Base-by-base conservation (phyloP, 2,329 filamentous ascomycete species). In the Penicillium sp. region DNA sequence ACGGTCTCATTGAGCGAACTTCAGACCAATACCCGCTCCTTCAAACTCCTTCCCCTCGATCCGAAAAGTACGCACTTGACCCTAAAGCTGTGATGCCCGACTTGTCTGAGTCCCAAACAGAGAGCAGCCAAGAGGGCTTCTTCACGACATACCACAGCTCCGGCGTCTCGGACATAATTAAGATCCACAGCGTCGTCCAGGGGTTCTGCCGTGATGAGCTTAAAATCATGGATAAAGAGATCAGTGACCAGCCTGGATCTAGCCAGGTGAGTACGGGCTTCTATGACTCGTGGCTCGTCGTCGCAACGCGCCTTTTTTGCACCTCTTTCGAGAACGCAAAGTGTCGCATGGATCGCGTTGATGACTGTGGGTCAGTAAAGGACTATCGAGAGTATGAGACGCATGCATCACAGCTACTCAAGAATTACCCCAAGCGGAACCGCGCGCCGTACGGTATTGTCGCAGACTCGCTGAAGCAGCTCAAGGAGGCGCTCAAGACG, bases 371-470 rank as follows among this genome's bases (percentile, higher is more conserved):
- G 11, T 73, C 81, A 9, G 76, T 81, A 7, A 78, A 78, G 21
- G 81, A 83, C 60, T 81, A 80, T 65, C 76, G 80, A 30, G 81
- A 83, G 60, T 83, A 81, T 64, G 75, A 81, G 58, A 81, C 78
- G 1, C 81, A 83, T 59, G 79, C 76, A 5, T 76, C 76, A 11
- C 69, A 73, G 13, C 66, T 83, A 15, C 70, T 73, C 60, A 75
- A 75, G 38, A 74, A 79, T 54, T 81, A 76, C 54, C 75, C 77
- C 17, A 75, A 76, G 59, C 75, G 70, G 47, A 62, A 41, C 15
- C 9, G 35, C 5, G 35, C 70, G 5, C 57, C 67, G 11, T 68
- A 69, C 21, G 68, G 68, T 17, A 70, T 70, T 7, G 67, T 82
- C 41, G 73, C 73, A 9, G 70, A 76, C 31, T 72, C 78, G 15